Evolutionary conservation across 2,329 filamentous ascomycete genomes (phyloP).

Genomic region (Talaromyces sp.): DNA sequence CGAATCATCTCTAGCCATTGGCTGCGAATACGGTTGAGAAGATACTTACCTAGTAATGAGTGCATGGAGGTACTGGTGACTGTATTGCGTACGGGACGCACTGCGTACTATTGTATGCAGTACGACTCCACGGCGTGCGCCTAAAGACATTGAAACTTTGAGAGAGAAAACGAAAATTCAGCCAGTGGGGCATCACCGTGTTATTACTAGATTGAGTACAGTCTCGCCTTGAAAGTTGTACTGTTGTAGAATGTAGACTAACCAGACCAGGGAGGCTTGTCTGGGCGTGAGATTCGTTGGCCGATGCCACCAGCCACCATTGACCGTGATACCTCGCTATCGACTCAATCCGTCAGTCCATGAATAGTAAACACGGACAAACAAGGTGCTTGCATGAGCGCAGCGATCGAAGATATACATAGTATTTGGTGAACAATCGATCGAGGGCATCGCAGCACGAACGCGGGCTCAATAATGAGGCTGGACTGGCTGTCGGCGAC

Average conservation of each 20-base stretch:
- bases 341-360: not conserved
- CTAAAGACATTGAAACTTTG: not conserved
- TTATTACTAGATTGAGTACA: not conserved
- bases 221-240: not conserved
- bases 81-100: not conserved
- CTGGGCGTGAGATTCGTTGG: not conserved
- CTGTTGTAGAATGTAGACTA: not conserved
- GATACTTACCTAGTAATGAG: not conserved
- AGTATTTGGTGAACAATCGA: not conserved
- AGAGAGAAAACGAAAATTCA: not conserved
- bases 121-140: not conserved
- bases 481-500: not conserved
- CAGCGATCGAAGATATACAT: not conserved
- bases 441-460: not conserved
- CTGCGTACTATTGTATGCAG: not conserved
- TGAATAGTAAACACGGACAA: not conserved
- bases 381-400: not conserved
- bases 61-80: not conserved
- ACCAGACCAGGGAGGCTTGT: slow-evolving; percentile 4
- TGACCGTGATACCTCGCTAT: not conserved
- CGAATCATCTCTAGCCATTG: slow-evolving; percentile 2
- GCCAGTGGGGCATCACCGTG: not conserved
- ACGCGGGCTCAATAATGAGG: not conserved
- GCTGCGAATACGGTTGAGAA: not conserved
- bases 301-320: slow-evolving; percentile 4